These are phyloP conservation scores for Apiotrichum gracile DNA, from an alignment of 1,284 basidiomycete genomes.

Conservation along the genomic window DNA sequence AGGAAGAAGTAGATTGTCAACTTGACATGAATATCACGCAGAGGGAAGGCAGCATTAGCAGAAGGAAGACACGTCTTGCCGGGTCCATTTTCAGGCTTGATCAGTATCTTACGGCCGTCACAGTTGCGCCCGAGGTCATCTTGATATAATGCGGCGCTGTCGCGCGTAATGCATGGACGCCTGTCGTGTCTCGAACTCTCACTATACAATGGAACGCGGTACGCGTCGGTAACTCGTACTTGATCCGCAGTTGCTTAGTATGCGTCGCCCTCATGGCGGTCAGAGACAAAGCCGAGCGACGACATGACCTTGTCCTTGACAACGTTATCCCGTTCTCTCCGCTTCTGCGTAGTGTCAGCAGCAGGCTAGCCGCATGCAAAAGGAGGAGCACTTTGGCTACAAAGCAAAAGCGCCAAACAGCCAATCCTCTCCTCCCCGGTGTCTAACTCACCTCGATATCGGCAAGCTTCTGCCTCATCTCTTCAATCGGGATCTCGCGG, in stretches of 20 bases:
- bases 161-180: slow-evolving; percentile 2
- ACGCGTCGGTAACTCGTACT: not conserved
- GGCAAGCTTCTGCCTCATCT: slow-evolving; percentile 65
- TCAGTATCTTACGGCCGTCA: too few species aligned
- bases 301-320: slow-evolving; percentile 42
- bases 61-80: too few species aligned
- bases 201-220: not conserved
- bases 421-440: not conserved
- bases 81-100: too few species aligned
- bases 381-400: not conserved
- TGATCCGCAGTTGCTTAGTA: slow-evolving; percentile 27
- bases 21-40: too few species aligned
- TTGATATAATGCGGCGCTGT: not conserved
- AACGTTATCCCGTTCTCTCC: slow-evolving; percentile 36
- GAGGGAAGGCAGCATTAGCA: too few species aligned
- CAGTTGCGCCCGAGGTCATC: not conserved
- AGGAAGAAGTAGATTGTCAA: too few species aligned
- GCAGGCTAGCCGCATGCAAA: not conserved
- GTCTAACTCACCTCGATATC: slow-evolving; percentile 54
- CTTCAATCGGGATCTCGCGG: slow-evolving; percentile 62
- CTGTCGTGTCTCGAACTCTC: not conserved
- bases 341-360: slow-evolving; percentile 25
- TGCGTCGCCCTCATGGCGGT: slow-evolving; percentile 47
- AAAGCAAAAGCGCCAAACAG: not conserved
- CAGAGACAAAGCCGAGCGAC: slow-evolving; percentile 42